These are phyloP conservation scores for Begonia loranthoides DNA, from an alignment of 306 rosid genomes.

Conservation along the genomic window DNA sequence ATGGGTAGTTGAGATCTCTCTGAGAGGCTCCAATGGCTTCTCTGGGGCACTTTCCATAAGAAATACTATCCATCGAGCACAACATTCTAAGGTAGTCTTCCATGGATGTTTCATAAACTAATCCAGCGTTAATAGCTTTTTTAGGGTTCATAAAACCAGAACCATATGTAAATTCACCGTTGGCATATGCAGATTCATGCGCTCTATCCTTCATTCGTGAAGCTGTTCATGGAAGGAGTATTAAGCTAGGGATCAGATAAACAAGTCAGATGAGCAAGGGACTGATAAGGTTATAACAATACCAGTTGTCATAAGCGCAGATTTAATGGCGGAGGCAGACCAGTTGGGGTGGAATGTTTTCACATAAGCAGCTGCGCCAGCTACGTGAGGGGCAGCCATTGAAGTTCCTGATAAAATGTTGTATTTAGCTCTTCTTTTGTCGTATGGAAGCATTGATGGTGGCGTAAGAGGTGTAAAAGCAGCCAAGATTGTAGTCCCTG, in stretches of 20 bases:
- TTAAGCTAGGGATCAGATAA: not conserved
- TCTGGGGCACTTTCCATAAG: not conserved
- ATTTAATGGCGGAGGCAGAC: slow-evolving; percentile 20
- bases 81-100: slow-evolving; percentile 18
- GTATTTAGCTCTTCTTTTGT: not conserved
- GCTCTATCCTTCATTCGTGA: not conserved
- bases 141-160: slow-evolving; percentile 19
- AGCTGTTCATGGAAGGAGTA: not conserved
- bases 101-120: slow-evolving; percentile 15
- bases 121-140: slow-evolving; percentile 18
- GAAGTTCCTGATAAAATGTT: not conserved
- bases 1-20: slow-evolving; percentile 22
- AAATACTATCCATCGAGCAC: not conserved
- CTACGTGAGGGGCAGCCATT: not conserved
- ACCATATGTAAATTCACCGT: slow-evolving; percentile 23
- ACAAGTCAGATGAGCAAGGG: not conserved
- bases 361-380: slow-evolving; percentile 19
- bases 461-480: not conserved
- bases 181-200: not conserved
- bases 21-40: not conserved
- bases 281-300: slow-evolving; percentile 1
- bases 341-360: slow-evolving; percentile 18
- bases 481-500: not conserved
- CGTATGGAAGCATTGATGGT: not conserved
- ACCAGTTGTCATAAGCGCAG: slow-evolving; percentile 21